Evolutionary conservation across 140 eudicot genomes (phyloP), one percentile per base, ranked within the genome.

Genomic region (Oenanthe javanica): DNA sequence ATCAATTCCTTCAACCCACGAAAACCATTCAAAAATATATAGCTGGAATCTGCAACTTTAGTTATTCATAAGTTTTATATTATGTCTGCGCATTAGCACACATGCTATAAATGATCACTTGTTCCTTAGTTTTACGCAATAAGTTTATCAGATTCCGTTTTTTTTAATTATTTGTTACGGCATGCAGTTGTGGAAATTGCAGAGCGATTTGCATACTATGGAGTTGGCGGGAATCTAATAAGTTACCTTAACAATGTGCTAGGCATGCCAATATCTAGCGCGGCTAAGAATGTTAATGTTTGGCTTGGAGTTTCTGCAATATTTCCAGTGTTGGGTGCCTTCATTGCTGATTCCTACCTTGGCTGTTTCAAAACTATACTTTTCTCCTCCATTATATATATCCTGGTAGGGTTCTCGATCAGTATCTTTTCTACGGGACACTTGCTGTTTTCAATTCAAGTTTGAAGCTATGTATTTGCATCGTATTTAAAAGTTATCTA

Each of bases 241-340:
- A 85, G 46, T 79, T 91, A 89, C 83, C 86, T 91, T 13, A 86
- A 87, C 1, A 66, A 40, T 47, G 89, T 84, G 82, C 77, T 91
- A 2, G 82, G 84, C 13, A 76, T 87, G 47, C 83, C 88, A 19
- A 52, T 84, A 6, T 87, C 85, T 15, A 81, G 86, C 19, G 93
- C 96, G 0, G 96, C 96, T 31, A 87, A 84, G 83, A 89, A 82
- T 40, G 92, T 91, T 6, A 89, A 91, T 70, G 21, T 79, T 13
- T 91, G 93, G 93, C 87, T 79, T 51, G 96, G 93, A 7, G 90
- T 89, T 66, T 78, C 93, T 1, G 11, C 87, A 42, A 79, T 31
- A 31, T 31, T 87, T 59, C 96, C 93, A 13, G 80, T 89, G 59
- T 71, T 89, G 6, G 96, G 96, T 52, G 96, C 89, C 43, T 89